Percentiles rank a stretch among this genome's conserved stretches.
phyloP scores from a whole-genome alignment of 495 filamentous ascomycete species.

The Neurospora sp. region DNA sequence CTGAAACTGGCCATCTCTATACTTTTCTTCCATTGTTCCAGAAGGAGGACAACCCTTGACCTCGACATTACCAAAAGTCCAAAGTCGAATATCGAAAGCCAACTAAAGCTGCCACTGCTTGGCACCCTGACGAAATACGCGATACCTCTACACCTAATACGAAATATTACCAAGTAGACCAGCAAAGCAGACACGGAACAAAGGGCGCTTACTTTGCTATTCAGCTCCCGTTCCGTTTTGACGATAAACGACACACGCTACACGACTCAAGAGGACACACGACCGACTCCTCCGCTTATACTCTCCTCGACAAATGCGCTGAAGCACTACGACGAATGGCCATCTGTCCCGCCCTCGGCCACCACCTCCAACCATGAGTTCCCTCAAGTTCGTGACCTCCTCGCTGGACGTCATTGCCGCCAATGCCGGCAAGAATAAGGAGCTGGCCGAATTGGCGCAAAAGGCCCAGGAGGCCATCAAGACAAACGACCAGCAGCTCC shows the following conservation, averaged over 20 bases:
- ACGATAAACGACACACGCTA: neutral
- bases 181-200: neutral
- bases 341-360: constrained; percentile 26
- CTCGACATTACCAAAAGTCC: no score
- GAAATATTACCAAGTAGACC: neutral
- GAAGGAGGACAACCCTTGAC: neutral
- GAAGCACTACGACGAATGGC: constrained; percentile 27
- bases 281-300: neutral
- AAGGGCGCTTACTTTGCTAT: neutral
- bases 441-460: constrained; percentile 68
- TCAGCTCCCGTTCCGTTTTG: neutral
- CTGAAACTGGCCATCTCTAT: neutral
- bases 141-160: neutral
- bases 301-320: constrained; percentile 16
- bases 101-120: neutral
- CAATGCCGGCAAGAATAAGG: constrained; percentile 72
- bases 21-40: neutral
- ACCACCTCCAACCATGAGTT: constrained; percentile 55
- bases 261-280: neutral
- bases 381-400: constrained; percentile 86
- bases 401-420: constrained; percentile 83
- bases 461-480: constrained; percentile 77
- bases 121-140: neutral
- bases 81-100: neutral
- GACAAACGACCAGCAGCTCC: constrained; percentile 53